Conservation (phyloP, 2,329 filamentous ascomycete genomes). For the Dendrostoma leiphaemia region DNA sequence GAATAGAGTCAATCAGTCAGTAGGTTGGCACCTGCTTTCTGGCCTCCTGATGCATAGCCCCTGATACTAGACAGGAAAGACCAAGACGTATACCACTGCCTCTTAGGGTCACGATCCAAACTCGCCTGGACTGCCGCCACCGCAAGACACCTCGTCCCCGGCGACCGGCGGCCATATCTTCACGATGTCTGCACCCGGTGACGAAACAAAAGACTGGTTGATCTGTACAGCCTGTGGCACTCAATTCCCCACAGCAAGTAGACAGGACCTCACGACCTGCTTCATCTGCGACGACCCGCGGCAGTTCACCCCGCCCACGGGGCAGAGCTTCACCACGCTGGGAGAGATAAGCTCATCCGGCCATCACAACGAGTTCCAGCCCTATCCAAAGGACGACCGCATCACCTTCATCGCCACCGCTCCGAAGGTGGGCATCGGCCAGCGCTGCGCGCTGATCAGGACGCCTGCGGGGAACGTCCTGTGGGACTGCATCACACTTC, state of each 20-base stretch:
- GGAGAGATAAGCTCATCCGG: constrained; percentile 35
- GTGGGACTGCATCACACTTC: constrained; percentile 73
- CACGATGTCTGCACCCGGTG: no score
- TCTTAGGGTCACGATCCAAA: no score
- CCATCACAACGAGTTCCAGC: constrained; percentile 54
- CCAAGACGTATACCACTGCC: no score
- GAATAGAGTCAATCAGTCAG: neutral
- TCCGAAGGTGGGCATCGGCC: constrained; percentile 69
- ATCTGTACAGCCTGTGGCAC: constrained; percentile 70
- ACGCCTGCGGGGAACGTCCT: constrained; percentile 69
- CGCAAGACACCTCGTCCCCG: no score
- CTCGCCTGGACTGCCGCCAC: no score
- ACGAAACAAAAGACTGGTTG: constrained; percentile 31
- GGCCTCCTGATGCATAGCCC: no score
- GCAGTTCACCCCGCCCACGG: constrained; percentile 64
- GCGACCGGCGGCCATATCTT: no score
- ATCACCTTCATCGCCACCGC: constrained; percentile 47
- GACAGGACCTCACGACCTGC: constrained; percentile 51
- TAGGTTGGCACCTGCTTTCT: no score
- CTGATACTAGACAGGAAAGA: no score
- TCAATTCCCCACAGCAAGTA: constrained; percentile 58
- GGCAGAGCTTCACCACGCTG: constrained; percentile 67
- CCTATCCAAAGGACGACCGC: constrained; percentile 41
- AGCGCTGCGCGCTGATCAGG: constrained; percentile 67
- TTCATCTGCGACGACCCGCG: constrained; percentile 73